Evolutionary conservation across 305 asterid genomes (phyloP), one percentile per base, ranked within the genome.

Genomic region (Fraxinus dipetala): DNA sequence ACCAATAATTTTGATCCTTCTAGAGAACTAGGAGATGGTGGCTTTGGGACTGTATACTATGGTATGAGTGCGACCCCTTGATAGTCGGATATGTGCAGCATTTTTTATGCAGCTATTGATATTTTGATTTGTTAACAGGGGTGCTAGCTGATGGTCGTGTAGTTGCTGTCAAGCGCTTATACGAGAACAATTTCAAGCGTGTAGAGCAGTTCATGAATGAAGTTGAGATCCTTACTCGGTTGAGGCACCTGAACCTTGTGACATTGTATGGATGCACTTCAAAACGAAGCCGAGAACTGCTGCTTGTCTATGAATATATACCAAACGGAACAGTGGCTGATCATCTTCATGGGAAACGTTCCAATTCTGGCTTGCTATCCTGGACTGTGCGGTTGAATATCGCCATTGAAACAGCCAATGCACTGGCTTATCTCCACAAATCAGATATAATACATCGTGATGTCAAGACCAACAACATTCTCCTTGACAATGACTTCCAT

Each of bases 161-260:
- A 65, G 93, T 93, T 84, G 98, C 98, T 72, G 98, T 95, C 1
- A 95, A 95, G 84, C 92, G 93, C 36, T 80, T 95, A 31, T 93
- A 92, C 67, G 97, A 95, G 90, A 89, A 92, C 89, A 95, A 91
- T 63, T 92, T 91, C 89, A 92, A 91, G 92, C 92, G 97, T 0
- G 91, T 91, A 45, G 98, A 92, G 87, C 98, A 95, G 88, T 95
- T 95, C 87, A 89, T 93, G 89, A 95, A 93, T 30, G 98, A 95
- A 85, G 90, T 95, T 5, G 90, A 92, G 91, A 93, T 93, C 85
- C 83, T 95, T 56, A 90, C 97, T 24, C 61, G 77, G 35, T 45
- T 95, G 35, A 84, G 94, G 69, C 98, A 95, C 79, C n/a, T 74
- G 26, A 90, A 95, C 87, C 98, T 95, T 1, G 98, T 95, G 76